These are phyloP conservation scores for Kwoniella europaea DNA, from an alignment of 768 basidiomycete genomes.

Conservation along the genomic window DNA sequence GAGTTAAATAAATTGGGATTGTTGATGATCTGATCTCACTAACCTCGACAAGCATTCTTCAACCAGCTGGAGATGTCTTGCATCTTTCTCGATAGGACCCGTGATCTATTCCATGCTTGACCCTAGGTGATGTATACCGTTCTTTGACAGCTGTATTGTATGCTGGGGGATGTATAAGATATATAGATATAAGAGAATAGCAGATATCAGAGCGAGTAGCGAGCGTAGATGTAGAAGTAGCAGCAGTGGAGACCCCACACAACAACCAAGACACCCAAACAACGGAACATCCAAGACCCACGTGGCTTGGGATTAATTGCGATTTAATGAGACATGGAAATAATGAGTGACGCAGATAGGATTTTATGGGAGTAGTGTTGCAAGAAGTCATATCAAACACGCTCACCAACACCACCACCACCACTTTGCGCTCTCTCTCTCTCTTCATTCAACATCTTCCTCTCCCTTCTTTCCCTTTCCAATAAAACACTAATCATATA, in stretches of 20 bases:
- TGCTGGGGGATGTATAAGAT: no score
- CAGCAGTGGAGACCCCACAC: background rate
- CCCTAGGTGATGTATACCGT: no score
- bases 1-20: no score
- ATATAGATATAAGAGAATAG: no score
- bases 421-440: background rate
- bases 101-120: no score
- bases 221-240: background rate
- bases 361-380: background rate
- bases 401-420: background rate
- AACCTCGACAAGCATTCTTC: slow-evolving; percentile 9
- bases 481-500: background rate
- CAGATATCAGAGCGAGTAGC: background rate
- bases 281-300: background rate
- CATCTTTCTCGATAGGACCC: background rate
- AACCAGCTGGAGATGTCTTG: slow-evolving; percentile 38
- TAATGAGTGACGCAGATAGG: background rate
- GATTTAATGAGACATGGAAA: background rate
- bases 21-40: background rate
- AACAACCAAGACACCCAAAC: background rate
- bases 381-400: background rate
- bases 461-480: background rate
- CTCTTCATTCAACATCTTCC: background rate
- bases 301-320: background rate
- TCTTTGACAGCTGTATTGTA: background rate